Base-by-base conservation (phyloP, 2,329 filamentous ascomycete genomes). In the Trichophyton equinum region DNA sequence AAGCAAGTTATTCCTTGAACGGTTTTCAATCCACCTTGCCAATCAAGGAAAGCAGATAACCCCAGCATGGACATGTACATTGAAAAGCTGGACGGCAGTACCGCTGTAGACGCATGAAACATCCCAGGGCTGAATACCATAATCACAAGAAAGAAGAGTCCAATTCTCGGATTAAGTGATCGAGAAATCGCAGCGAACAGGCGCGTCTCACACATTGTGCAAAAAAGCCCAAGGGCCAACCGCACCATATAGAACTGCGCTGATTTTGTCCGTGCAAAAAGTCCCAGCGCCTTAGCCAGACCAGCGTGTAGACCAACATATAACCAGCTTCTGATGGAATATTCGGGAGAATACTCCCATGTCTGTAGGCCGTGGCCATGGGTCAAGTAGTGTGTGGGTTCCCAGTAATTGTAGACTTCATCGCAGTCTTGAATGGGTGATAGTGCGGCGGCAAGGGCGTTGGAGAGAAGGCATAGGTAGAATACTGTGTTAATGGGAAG, bases 331-430 rank as follows among this genome's bases (percentile, higher is more conserved):
- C 94, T 85, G 67, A 99, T 96, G 58, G 91, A 89, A 75, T 88
- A 97, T 62, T 92, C 86, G 4, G 94, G 94, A 0, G 92, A 95
- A 75, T 97, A 99, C 74, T 99, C 94, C 94, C 94, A 99, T 0
- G 94, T 99, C 77, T 99, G 91, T 58, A 96, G 80, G 44, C 92
- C 94, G 70, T 95, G 92, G 68, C 89, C 89, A 77, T 96, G 91
- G 62, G 85, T 87, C 30, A 99, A 82, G 74, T 96, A 99, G 74
- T 99, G 94, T 0, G 91, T 85, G 0, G 94, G 92, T 69, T 99
- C 94, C 91, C 92, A 99, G 78, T 96, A 99, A 73, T 99, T 99
- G 81, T 95, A 99, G 9, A 92, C 92, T 77, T 99, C 94, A 69
- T 99, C 94, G 72, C 94, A 99, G 74, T 99, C 94, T 73, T 96